Evolutionary conservation across 306 rosid genomes (phyloP), one percentile per base, ranked within the genome.

Genomic region (Gillenia trifoliata): DNA sequence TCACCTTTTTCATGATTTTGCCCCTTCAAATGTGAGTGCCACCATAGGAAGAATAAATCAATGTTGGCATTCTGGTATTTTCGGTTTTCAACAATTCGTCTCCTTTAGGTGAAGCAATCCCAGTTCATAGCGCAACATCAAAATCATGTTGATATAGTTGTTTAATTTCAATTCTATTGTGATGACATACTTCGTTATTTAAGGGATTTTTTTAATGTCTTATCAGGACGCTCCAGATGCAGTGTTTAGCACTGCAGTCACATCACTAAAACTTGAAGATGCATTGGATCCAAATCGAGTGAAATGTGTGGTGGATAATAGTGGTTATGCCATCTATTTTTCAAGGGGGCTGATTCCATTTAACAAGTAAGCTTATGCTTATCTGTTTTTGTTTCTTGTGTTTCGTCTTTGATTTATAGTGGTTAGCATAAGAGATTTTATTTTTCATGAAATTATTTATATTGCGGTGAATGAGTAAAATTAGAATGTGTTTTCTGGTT

Each of bases 161-260:
- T 56, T 43, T n/a, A 7, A 28, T 15, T 66, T 36, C 45, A 19
- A 19, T 31, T 72, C 20, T 34, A 61, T 7, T 22, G 22, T n/a
- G 26, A 55, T 55, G 26, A 11, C 20, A 6, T 33, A 6, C 66
- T 22, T 49, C 34, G n/a, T 50, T 52, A 17, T 55, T 31, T 31
- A 28, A 36, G 66, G 68, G 67, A 54, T 79, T 55, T 81, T 55
- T 52, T 34, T 61, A 69, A 63, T 64, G 9, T 74, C 71, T 80
- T 40, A 72, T 80, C 88, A 94, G 99, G 89, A 88, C 70, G 78
- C 97, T 70, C 99, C 99, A 31, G 97, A 94, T 87, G 99, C 99
- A 69, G 99, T 94, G 76, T 94, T 94, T 83, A 92, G 99, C 85
- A 94, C 99, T 41, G 97, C 99, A 19, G 97, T 94, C 80, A 90